Percentiles rank a stretch among this genome's conserved stretches.
These are phyloP conservation scores for Crotalaria pallida DNA, from an alignment of 306 rosid genomes.

Conservation along the genomic window DNA sequence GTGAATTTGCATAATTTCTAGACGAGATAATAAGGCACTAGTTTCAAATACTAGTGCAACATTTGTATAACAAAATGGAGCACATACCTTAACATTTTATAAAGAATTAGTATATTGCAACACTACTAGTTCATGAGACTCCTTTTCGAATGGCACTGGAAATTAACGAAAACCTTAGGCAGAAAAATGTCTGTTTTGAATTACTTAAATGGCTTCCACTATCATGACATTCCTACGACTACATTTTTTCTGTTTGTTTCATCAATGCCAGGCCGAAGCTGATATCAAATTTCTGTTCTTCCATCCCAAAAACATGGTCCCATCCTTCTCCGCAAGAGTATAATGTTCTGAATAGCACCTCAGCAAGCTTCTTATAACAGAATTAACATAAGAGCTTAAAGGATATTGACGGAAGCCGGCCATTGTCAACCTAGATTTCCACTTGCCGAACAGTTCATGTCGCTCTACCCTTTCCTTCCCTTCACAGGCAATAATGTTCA, in stretches of 20 bases:
- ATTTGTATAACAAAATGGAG: not conserved
- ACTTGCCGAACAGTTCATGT: constrained; percentile 81
- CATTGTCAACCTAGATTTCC: constrained; percentile 85
- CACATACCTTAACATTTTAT: not conserved
- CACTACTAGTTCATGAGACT: not conserved
- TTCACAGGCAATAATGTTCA: constrained; percentile 74
- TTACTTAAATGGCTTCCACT: not conserved
- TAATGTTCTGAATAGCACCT: constrained; percentile 68
- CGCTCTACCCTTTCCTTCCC: constrained; percentile 77
- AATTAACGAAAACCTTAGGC: not conserved
- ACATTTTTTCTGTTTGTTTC: not conserved
- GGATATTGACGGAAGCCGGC: constrained; percentile 69
- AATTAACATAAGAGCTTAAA: constrained; percentile 64
- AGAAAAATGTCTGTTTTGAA: not conserved
- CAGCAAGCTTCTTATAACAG: constrained; percentile 53
- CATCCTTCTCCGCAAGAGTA: constrained; percentile 62
- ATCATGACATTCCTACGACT: constrained; percentile 9
- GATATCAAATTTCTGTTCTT: constrained; percentile 70
- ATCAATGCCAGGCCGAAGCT: constrained; percentile 82
- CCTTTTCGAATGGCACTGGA: not conserved
- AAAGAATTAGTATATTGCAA: constrained; percentile 5
- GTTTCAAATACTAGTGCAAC: not conserved
- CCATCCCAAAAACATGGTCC: constrained; percentile 84
- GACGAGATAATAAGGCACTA: not conserved
- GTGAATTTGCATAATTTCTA: not conserved